A percentile compares a stretch with the other conserved stretches of the same genome.
These are phyloP conservation scores for Isoetes taiwanensis DNA, from an alignment of 75 land plant genomes.

Conservation along the genomic window DNA sequence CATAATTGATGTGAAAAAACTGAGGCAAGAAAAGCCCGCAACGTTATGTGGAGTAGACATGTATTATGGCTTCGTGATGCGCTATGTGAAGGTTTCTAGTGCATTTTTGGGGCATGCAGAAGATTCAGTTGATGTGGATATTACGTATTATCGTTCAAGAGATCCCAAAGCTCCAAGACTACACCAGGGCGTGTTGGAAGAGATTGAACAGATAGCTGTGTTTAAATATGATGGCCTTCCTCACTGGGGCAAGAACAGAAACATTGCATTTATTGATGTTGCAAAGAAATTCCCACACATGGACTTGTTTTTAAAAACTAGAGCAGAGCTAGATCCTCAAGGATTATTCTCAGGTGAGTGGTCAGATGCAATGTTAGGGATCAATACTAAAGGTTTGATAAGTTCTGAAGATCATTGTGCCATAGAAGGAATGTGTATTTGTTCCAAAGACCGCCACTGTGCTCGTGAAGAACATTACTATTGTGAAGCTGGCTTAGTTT, in stretches of 20 bases:
- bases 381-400: constrained; percentile 3
- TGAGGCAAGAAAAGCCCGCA: constrained; percentile 29
- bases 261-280: constrained; percentile 36
- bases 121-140: constrained; percentile 43
- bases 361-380: constrained; percentile 52
- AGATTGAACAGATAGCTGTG: constrained; percentile 59
- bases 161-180: constrained; percentile 41
- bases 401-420: constrained; percentile 40
- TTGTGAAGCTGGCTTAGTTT: constrained; percentile 49
- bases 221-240: constrained; percentile 60
- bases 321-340: constrained; percentile 35
- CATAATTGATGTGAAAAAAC: constrained; percentile 51
- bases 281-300: constrained; percentile 34
- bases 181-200: constrained; percentile 49
- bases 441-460: constrained; percentile 52
- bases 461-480: constrained; percentile 44
- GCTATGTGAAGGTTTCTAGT: constrained; percentile 41
- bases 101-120: constrained; percentile 51
- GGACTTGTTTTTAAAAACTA: constrained; percentile 29
- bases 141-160: constrained; percentile 46
- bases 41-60: constrained; percentile 50
- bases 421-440: constrained; percentile 66
- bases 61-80: constrained; percentile 55
- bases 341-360: constrained; percentile 59
- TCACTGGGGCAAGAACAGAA: constrained; percentile 89